Percentiles rank a stretch among this genome's conserved stretches.
Evolutionary conservation across 1,139 yeast species (phyloP).

Genomic region (Spencermartinsiella ligniputridi): DNA sequence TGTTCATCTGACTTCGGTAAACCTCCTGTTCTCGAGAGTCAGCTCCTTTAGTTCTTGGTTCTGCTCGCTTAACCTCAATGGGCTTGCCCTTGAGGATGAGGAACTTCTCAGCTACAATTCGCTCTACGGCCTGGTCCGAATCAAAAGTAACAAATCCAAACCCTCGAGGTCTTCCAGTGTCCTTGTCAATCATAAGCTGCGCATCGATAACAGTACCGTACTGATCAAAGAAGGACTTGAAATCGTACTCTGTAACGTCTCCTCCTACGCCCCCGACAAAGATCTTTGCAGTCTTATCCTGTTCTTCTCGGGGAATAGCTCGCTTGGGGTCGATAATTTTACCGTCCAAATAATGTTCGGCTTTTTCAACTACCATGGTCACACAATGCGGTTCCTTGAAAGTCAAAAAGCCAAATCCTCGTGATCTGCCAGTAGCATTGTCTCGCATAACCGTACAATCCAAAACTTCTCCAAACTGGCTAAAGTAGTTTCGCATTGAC

Average conservation of each 20-base stretch:
- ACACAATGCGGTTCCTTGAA: constrained; percentile 80
- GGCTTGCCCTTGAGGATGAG: constrained; percentile 82
- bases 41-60: constrained; percentile 54
- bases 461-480: constrained; percentile 83
- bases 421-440: constrained; percentile 79
- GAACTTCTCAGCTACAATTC: constrained; percentile 79
- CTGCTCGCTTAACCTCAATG: constrained; percentile 98
- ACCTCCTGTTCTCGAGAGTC: constrained; percentile 10
- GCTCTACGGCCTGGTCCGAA: constrained; percentile 91
- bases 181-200: constrained; percentile 96
- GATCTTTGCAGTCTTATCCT: constrained; percentile 94
- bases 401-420: constrained; percentile 95
- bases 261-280: constrained; percentile 98
- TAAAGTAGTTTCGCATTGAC: constrained; percentile 67
- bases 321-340: constrained; percentile 97
- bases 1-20: constrained; percentile 29
- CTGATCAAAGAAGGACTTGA: constrained; percentile 79
- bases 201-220: constrained; percentile 96
- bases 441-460: constrained; percentile 97
- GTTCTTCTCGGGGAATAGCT: constrained; percentile 97
- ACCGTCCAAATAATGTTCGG: constrained; percentile 90
- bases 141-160: constrained; percentile 97
- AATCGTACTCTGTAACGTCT: constrained; percentile 89
- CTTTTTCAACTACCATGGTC: constrained; percentile 74
- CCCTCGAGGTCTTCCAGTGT: constrained; percentile 96